These are phyloP conservation scores for Rhododendron kiyosumense DNA, from an alignment of 148 eudicot genomes.

Conservation along the genomic window DNA sequence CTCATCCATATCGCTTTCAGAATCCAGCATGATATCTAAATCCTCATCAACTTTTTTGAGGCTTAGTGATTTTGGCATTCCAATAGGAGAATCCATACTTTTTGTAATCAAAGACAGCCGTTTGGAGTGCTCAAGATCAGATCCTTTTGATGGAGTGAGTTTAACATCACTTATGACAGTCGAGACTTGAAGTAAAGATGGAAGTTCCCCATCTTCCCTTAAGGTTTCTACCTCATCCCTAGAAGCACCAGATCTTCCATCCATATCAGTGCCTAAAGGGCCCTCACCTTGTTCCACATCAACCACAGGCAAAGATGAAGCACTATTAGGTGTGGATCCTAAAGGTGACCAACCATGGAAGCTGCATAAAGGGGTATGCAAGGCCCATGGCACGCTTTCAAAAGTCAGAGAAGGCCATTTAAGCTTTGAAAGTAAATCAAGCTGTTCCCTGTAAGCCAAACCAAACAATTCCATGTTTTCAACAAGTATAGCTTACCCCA, in stretches of 20 bases:
- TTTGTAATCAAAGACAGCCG: conserved; percentile 52
- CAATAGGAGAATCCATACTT: conserved; percentile 40
- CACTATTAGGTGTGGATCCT: conserved; percentile 30
- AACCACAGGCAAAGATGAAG: conserved; percentile 23
- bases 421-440: conserved; percentile 58
- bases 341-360: conserved; percentile 49
- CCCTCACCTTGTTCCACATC: conserved; percentile 44
- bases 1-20: conserved; percentile 79
- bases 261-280: conserved; percentile 27
- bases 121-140: conserved; percentile 42
- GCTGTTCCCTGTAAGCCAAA: conserved; percentile 83
- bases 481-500: conserved; percentile 9
- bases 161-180: conserved; percentile 27
- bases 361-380: conserved; percentile 57
- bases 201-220: conserved; percentile 95
- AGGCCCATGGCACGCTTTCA: conserved; percentile 77
- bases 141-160: conserved; percentile 30
- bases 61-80: conserved; percentile 51
- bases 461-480: conserved; percentile 34
- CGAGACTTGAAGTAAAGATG: conserved; percentile 39
- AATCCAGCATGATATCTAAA: conserved; percentile 51
- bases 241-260: conserved; percentile 36
- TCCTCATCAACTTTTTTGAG: conserved; percentile 66
- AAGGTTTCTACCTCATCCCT: conserved; percentile 43
- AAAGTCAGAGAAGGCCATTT: conserved; percentile 70